These are phyloP conservation scores for Vitis hybrid DNA, from an alignment of 177 flowering plant species.

Conservation along the genomic window DNA sequence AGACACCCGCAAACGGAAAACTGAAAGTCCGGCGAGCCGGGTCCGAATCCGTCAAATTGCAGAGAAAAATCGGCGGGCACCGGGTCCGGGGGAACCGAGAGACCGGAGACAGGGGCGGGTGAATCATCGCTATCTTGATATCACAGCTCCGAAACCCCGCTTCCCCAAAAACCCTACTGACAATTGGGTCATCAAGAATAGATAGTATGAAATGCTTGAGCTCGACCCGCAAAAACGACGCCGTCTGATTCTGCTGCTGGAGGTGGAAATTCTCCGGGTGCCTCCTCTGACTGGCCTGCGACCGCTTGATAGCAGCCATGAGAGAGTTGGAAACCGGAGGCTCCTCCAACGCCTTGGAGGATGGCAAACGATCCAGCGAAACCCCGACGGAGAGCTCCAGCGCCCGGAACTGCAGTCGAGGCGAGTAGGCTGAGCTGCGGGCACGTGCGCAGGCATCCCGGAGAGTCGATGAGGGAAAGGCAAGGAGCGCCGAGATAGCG, in stretches of 20 bases:
- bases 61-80: slow-evolving; percentile 6
- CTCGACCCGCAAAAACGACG: slow-evolving; percentile 12
- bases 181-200: slow-evolving; percentile 13
- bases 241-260: slow-evolving; percentile 29
- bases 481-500: slow-evolving; percentile 62
- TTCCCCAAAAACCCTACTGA: slow-evolving; percentile 14
- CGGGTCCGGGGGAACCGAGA: slow-evolving; percentile 12
- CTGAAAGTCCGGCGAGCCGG: background rate
- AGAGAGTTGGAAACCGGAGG: slow-evolving; percentile 62
- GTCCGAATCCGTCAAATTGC: background rate
- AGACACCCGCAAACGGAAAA: background rate
- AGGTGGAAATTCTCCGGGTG: slow-evolving; percentile 44
- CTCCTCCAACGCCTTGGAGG: slow-evolving; percentile 43
- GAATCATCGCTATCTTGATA: slow-evolving; percentile 5
- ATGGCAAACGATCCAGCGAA: slow-evolving; percentile 74
- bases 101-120: slow-evolving; percentile 3
- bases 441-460: slow-evolving; percentile 70
- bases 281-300: slow-evolving; percentile 66
- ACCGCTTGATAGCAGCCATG: slow-evolving; percentile 69
- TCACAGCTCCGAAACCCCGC: slow-evolving; percentile 15
- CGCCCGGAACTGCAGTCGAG: slow-evolving; percentile 70
- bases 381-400: slow-evolving; percentile 74
- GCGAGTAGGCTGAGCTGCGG: slow-evolving; percentile 45
- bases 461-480: slow-evolving; percentile 53
- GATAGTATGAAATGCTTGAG: slow-evolving; percentile 14